Evolutionary conservation across 2,329 filamentous ascomycete species (phyloP).

Genomic region (Echinosphaeria canescens): DNA sequence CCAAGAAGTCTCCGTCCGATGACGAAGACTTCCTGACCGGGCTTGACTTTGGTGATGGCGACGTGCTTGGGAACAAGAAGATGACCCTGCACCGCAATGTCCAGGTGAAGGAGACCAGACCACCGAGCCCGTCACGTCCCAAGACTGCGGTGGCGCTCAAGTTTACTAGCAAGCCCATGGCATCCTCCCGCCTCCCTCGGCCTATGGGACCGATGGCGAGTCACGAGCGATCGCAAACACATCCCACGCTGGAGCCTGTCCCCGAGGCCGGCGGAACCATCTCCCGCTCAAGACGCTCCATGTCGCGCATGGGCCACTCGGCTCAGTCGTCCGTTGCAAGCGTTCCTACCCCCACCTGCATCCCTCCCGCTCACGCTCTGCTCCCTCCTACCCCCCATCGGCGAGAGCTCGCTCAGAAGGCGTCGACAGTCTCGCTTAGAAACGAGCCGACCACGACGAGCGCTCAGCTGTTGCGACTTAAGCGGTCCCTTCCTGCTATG

Average conservation of each 20-base stretch:
- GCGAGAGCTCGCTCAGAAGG: conserved; percentile 32
- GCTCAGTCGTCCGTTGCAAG: conserved; percentile 46
- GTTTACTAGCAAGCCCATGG: conserved; percentile 60
- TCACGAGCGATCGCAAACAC: conserved; percentile 44
- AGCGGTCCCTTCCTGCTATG: conserved; percentile 42
- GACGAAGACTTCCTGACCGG: conserved; percentile 66
- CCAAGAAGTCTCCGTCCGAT: conserved; percentile 7
- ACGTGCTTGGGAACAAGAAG: conserved; percentile 62
- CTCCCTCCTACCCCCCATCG: conserved; percentile 38
- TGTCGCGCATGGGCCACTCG: conserved; percentile 47
- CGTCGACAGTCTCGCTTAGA: conserved; percentile 29
- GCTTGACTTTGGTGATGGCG: conserved; percentile 68
- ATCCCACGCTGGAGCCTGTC: conserved; percentile 72
- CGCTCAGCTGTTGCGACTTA: conserved; percentile 40
- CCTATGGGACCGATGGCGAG: conserved; percentile 45
- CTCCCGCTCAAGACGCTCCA: conserved; percentile 33
- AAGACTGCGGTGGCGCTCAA: conserved; percentile 70
- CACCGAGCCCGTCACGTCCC: conserved; percentile 46
- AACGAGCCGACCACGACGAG: conserved; percentile 42
- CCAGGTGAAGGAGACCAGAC: conserved; percentile 55
- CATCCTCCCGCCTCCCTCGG: conserved; percentile 55
- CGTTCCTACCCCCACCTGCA: conserved; percentile 36
- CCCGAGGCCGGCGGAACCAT: conserved; percentile 70
- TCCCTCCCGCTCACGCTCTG: conserved; percentile 27
- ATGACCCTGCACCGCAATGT: conserved; percentile 80